These are phyloP conservation scores for Salinomyces thailandicus DNA, from an alignment of 2,329 filamentous ascomycete species.

Conservation along the genomic window DNA sequence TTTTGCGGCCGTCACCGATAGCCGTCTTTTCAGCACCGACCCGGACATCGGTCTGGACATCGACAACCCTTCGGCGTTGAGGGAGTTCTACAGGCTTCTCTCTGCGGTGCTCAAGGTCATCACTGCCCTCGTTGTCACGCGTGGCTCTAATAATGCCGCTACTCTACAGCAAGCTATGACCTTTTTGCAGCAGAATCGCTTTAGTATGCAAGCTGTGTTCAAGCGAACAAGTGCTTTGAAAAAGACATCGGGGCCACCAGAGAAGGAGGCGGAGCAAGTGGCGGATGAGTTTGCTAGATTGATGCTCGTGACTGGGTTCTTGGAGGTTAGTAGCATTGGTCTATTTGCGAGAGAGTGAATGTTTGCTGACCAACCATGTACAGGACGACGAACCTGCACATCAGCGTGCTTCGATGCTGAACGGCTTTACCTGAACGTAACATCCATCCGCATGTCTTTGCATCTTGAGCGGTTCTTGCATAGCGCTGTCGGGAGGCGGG, in stretches of 20 bases:
- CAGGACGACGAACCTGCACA: conserved; percentile 13
- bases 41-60: conserved; percentile 80
- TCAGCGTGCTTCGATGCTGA: conserved; percentile 5
- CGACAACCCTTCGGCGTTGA: conserved; percentile 58
- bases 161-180: conserved; percentile 61
- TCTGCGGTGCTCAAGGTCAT: conserved; percentile 72
- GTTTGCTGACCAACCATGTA: conserved; percentile 3
- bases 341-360: background rate
- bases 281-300: conserved; percentile 78
- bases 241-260: conserved; percentile 9
- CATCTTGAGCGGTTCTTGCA: no score
- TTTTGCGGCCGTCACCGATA: conserved; percentile 69
- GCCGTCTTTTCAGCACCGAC: conserved; percentile 78
- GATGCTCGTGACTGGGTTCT: conserved; percentile 70
- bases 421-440: conserved; percentile 14
- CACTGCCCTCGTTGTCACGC: conserved; percentile 66
- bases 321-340: conserved; percentile 55
- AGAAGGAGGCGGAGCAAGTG: conserved; percentile 57
- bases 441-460: no score
- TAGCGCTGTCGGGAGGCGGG: no score
- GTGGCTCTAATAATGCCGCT: conserved; percentile 68
- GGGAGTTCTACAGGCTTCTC: conserved; percentile 75
- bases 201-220: conserved; percentile 76
- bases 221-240: conserved; percentile 74
- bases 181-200: conserved; percentile 74